Base-by-base conservation (phyloP, 2,329 filamentous ascomycete species). In the Aspergillus chevalieri region DNA sequence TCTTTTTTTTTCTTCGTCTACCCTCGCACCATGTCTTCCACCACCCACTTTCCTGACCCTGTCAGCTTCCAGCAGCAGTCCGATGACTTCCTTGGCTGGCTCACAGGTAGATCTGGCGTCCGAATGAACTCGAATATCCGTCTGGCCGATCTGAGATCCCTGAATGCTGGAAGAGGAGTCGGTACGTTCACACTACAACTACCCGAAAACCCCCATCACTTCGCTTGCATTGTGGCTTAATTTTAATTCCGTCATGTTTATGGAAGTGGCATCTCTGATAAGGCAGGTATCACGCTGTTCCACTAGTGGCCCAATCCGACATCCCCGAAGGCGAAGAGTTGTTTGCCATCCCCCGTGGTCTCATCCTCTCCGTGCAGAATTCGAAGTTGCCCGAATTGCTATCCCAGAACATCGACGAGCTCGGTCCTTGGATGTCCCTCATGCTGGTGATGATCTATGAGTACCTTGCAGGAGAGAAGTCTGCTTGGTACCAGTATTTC, bases 391-490 rank as follows among this genome's bases (percentile, higher is more conserved):
- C 79, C 21, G 72, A 68, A 58, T 76, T 74, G 66, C 76, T 85
- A 19, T 77, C 82, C 0, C 67, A 76, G 43, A 67, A 84, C 51
- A 78, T 86, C 50, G 60, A 71, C 34, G 60, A 65, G 14, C 68
- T 78, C 38, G 74, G 74, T 19, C 65, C 70, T 46, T 81, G 78
- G 78, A 65, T 78, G 45, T 78, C 79, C 6, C 71, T 86, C 22
- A 94, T 95, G 53, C 76, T 95, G 17, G 79, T 87, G 53, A 83
- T 95, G 79, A 80, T 94, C 46, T 88, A 89, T 68, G 89, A 95
- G 71, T 75, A 77, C 53, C 77, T 83, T 67, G 65, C 73, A 45
- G 74, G 83, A 68, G 45, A 73, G 59, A 52, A 70, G 1, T 94
- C 89, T 1, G 72, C 70, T 7, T 95, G 90, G 90, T 81, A 82